phyloP scores from a whole-genome alignment of 805 yeast genomes.

The Candida chauliodis region DNA sequence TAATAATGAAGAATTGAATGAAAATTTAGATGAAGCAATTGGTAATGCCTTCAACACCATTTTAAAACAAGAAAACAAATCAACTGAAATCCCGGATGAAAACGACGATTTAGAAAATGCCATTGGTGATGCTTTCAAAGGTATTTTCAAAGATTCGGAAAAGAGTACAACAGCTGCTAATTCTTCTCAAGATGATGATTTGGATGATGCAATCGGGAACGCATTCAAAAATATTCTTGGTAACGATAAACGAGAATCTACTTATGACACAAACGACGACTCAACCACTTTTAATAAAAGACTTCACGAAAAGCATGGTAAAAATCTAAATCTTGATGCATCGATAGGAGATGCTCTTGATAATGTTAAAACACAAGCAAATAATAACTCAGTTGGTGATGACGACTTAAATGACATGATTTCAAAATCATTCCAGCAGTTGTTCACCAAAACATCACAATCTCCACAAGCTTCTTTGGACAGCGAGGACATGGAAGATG shows the following conservation, averaged over 20 bases:
- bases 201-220: constrained; percentile 28
- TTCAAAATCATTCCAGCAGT: constrained; percentile 19
- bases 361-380: neutral
- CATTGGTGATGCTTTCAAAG: constrained; percentile 7
- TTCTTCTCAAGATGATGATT: constrained; percentile 17
- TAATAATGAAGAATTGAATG: neutral
- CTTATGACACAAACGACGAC: neutral
- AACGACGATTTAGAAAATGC: constrained; percentile 11
- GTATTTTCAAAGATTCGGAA: neutral
- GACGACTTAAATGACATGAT: constrained; percentile 18
- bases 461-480: neutral
- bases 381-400: constrained; percentile 12
- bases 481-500: constrained; percentile 21
- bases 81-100: constrained; percentile 3
- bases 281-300: too few species aligned
- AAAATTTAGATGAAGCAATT: constrained; percentile 3
- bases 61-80: constrained; percentile 1
- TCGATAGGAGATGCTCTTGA: constrained; percentile 41
- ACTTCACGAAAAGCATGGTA: too few species aligned
- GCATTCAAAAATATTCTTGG: constrained; percentile 22
- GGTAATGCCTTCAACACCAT: constrained; percentile 3
- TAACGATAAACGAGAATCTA: neutral
- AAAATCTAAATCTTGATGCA: constrained; percentile 26
- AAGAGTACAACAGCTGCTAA: neutral
- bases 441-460: constrained; percentile 5